Evolutionary conservation across 2,329 filamentous ascomycete genomes (phyloP), one percentile per base, ranked within the genome.

Genomic region (Rutstroemia sydowiana): DNA sequence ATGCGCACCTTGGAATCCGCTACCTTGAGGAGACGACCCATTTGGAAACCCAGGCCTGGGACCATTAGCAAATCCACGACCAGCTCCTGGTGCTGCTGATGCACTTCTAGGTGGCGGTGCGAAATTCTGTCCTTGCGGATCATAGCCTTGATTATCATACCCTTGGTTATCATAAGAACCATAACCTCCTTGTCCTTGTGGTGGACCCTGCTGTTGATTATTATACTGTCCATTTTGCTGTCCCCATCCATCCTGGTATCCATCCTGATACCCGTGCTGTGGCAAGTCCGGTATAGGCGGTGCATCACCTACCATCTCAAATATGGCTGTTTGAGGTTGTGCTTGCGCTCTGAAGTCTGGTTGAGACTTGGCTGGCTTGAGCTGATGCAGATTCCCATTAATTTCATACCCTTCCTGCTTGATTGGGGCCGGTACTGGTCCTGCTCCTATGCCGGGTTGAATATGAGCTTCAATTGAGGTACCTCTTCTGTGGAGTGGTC

Each of bases 281-380:
- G 72, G 10, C 20, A 52, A 54, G 55, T 55, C 57, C 32, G 82
- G 81, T 28, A 83, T 68, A 2, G 74, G 71, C 20, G 79, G 80
- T 18, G 75, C 73, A 59, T 87, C 82, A 23, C 72, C 76, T 2
- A 79, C 82, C 76, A 91, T 85, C 62, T 89, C 87, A 59, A 89
- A 89, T 1, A 87, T 76, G 8, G 85, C 86, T 2, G 80, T 74
- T 60, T 87, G 81, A 3, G 78, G 75, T 58, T 81, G 75, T 13
- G 58, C 61, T 53, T 54, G 55, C 39, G 56, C 60, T 32, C 79
- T 74, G 53, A 86, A 69, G 62, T 86, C 78, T 28, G 84, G 82
- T 62, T 87, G 84, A 10, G 84, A 87, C 57, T 82, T 82, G 14
- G 81, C 79, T 54, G 77, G 76, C 53, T 73, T 78, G 46, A 84